A percentile compares a stretch with the other conserved stretches of the same genome.
Evolutionary conservation across 2,329 filamentous ascomycete species (phyloP).

Genomic region (Teratosphaeria pseudoeucalypti): DNA sequence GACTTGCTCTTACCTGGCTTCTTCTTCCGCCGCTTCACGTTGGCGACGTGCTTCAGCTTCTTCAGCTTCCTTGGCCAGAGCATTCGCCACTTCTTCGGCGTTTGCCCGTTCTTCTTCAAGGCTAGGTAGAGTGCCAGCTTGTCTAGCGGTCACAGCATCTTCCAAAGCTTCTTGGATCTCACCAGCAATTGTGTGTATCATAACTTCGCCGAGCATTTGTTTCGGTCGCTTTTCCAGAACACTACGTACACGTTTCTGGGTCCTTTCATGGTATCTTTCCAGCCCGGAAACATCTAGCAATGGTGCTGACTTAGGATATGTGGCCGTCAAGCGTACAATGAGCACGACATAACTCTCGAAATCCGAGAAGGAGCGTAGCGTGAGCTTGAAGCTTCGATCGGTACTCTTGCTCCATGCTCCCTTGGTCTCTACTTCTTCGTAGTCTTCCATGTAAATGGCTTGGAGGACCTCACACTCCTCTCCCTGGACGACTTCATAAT

Average conservation of each 20-base stretch:
- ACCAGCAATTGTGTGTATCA: slow-evolving; percentile 53
- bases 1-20: slow-evolving; percentile 29
- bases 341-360: slow-evolving; percentile 60
- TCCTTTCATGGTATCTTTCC: slow-evolving; percentile 56
- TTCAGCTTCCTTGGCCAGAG: slow-evolving; percentile 41
- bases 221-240: slow-evolving; percentile 61
- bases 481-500: slow-evolving; percentile 76
- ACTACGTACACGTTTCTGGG: slow-evolving; percentile 58
- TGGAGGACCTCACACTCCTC: slow-evolving; percentile 78
- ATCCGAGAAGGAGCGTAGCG: slow-evolving; percentile 63
- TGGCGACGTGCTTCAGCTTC: slow-evolving; percentile 30
- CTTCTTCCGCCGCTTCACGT: slow-evolving; percentile 39
- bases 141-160: slow-evolving; percentile 69
- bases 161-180: slow-evolving; percentile 63
- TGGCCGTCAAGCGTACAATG: slow-evolving; percentile 73
- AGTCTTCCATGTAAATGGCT: slow-evolving; percentile 86
- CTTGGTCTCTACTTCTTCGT: slow-evolving; percentile 58
- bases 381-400: slow-evolving; percentile 71
- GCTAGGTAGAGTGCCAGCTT: slow-evolving; percentile 66
- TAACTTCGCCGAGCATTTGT: slow-evolving; percentile 51
- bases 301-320: slow-evolving; percentile 78
- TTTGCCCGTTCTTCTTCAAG: slow-evolving; percentile 79
- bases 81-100: slow-evolving; percentile 63
- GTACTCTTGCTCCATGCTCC: slow-evolving; percentile 82
- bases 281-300: slow-evolving; percentile 58